phyloP scores from a whole-genome alignment of 305 asterid species.

The Lippia alba region DNA sequence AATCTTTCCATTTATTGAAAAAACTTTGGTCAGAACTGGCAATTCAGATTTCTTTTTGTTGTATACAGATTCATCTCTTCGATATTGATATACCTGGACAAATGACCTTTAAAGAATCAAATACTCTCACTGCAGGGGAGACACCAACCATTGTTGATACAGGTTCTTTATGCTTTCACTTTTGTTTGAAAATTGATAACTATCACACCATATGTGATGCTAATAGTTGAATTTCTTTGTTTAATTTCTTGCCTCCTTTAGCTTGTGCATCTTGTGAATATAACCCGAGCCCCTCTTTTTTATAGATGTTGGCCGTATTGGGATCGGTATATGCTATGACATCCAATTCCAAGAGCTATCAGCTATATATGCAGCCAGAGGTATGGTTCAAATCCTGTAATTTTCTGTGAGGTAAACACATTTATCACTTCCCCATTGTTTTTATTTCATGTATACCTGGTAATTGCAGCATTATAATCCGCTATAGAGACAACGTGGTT shows the following conservation, averaged over 20 bases:
- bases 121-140: slow-evolving; percentile 88
- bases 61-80: slow-evolving; percentile 82
- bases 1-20: slow-evolving; percentile 27
- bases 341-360: slow-evolving; percentile 88
- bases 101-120: slow-evolving; percentile 81
- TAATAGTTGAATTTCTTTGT: slow-evolving; percentile 15
- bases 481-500: too few species aligned
- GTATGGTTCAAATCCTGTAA: slow-evolving; percentile 42
- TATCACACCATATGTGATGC: slow-evolving; percentile 25
- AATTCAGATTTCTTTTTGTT: slow-evolving; percentile 26
- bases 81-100: slow-evolving; percentile 89
- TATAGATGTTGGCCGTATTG: slow-evolving; percentile 90
- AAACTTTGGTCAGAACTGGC: slow-evolving; percentile 28
- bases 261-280: slow-evolving; percentile 29
- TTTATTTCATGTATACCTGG: slow-evolving; percentile 3
- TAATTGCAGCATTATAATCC: background rate
- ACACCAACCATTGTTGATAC: slow-evolving; percentile 87
- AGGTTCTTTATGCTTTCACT: slow-evolving; percentile 52
- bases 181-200: slow-evolving; percentile 22
- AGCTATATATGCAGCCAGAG: slow-evolving; percentile 88
- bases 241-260: slow-evolving; percentile 12
- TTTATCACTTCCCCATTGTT: background rate
- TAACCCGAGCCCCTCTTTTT: slow-evolving; percentile 34
- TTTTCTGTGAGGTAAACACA: background rate
- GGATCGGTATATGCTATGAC: slow-evolving; percentile 91